Evolutionary conservation across 345 rosid genomes (phyloP), one percentile per base, ranked within the genome.

Genomic region (Hirschfeldia incana): DNA sequence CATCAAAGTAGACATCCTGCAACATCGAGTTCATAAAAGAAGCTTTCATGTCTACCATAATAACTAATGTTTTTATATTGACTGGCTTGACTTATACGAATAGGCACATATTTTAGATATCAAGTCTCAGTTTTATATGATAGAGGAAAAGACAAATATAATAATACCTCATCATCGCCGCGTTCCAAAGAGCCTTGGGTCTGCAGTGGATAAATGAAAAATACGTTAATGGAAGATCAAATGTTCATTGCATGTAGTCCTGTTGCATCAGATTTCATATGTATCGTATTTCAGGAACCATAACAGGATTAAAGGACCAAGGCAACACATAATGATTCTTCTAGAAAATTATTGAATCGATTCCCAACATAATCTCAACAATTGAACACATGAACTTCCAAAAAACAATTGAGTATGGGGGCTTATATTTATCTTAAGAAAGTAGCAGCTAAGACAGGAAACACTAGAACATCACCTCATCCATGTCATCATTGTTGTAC

Each of bases 1-100:
- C 98, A 86, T 94, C 98, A 76, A 94, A 94, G 88, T 94, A 94
- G 70, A 92, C 93, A 81, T 94, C 98, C 98, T 94, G 93, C 72
- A 46, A 85, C 72, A 44, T 61, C 72, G 72, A 92, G 94, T 97
- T 89, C 82, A 68, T 80, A 33, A 21, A 21, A 84, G 80, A 84
- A 29, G 51, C 49, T 80, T 69, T 74, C 46, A 65, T 63, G 42
- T 55, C 61, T 49, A 75, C 46, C 44, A 64, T 36, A 29, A 21
- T 42, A 76, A 69, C 62, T 69, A 61, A 69, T 65, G 34, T 29
- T 70, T 46, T 72, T 75, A 68, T 62, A 62, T 61, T 51, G 70
- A 70, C 63, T 59, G 72, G 59, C 2, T 21, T 21, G 21, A 4
- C 32, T 66, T 59, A 65, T 28, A 37, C 28, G 57, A 51, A 74